Base-by-base conservation (phyloP, 140 eudicot species). In the Ambrosia hybrid region DNA sequence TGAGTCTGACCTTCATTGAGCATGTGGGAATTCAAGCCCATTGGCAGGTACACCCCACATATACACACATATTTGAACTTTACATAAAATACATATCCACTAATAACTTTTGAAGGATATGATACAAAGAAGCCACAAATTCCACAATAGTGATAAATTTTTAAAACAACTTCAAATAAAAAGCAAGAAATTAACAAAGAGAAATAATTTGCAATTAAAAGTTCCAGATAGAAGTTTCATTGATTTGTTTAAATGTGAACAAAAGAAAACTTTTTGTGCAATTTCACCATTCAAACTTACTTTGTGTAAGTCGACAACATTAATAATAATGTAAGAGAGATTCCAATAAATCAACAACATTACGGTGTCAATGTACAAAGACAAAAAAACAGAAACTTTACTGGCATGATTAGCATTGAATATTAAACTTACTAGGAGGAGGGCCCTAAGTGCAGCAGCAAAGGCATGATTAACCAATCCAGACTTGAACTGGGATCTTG, bases 391-490 rank as follows among this genome's bases (percentile, higher is more conserved):
- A 26, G 9, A 26, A 9, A 15, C 34, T 30, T 12, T 60, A 34
- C 45, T 60, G 46, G 46, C 11, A 60, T 9, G 37, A 60, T 58
- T 51, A 36, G 53, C 39, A 49, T 36, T 26, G 33, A 66, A 38
- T 14, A 39, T 45, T 51, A 66, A 67, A 86, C 90, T 73, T 86
- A 93, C 99, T 17, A 90, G 78, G 67, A 93, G 94, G 59, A 93
- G 85, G 63, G 97, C 82, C 76, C 99, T 82, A 30, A 93, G 76
- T 70, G 97, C 99, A 69, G 99, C 93, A 62, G 99, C 99, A 80
- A 93, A 90, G 66, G 99, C 99, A 83, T 93, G 99, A 83, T 93
- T 93, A 61, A 93, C 99, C 67, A 93, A 79, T 67, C 98, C 98
- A 72, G 83, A 83, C 87, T 93, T 93, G 84, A 93, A 87, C 74